phyloP scores from a whole-genome alignment of 495 filamentous ascomycete genomes.

The Neurospora sp. region DNA sequence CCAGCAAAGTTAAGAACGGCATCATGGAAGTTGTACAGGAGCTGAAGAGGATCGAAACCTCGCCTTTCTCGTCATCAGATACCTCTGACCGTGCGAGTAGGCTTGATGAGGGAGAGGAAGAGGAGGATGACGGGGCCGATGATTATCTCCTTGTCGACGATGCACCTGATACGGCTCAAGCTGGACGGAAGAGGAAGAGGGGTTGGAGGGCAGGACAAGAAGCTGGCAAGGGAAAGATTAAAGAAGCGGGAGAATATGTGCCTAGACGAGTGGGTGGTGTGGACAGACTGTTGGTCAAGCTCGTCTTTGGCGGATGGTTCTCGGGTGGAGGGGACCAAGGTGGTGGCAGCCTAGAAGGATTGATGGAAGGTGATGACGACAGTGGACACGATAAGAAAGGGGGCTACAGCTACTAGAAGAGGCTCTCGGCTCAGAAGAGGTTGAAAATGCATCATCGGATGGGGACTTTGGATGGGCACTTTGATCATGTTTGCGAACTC shows the following conservation, averaged over 20 bases:
- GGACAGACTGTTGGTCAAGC: constrained; percentile 73
- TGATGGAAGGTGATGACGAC: neutral
- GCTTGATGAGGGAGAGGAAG: constrained; percentile 10
- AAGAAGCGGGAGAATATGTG: constrained; percentile 34
- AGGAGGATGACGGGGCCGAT: constrained; percentile 15
- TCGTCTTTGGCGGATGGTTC: constrained; percentile 57
- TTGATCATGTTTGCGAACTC: neutral
- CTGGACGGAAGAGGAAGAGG: neutral
- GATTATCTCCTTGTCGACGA: neutral
- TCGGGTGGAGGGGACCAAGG: constrained; percentile 6
- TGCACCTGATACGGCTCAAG: neutral
- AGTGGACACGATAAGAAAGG: neutral
- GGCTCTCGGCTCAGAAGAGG: neutral
- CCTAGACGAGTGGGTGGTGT: constrained; percentile 60
- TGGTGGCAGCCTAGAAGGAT: neutral
- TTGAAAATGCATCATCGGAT: neutral
- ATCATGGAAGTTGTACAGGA: constrained; percentile 53
- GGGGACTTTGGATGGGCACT: neutral
- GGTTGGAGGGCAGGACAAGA: neutral
- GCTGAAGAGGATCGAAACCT: constrained; percentile 29
- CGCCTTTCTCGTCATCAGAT: neutral
- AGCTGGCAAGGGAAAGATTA: constrained; percentile 3
- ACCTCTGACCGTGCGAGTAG: constrained; percentile 1
- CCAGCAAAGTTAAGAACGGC: constrained; percentile 44
- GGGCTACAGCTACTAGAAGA: neutral